Base-by-base conservation (phyloP, 768 basidiomycete genomes). In the Lactarius sp. region DNA sequence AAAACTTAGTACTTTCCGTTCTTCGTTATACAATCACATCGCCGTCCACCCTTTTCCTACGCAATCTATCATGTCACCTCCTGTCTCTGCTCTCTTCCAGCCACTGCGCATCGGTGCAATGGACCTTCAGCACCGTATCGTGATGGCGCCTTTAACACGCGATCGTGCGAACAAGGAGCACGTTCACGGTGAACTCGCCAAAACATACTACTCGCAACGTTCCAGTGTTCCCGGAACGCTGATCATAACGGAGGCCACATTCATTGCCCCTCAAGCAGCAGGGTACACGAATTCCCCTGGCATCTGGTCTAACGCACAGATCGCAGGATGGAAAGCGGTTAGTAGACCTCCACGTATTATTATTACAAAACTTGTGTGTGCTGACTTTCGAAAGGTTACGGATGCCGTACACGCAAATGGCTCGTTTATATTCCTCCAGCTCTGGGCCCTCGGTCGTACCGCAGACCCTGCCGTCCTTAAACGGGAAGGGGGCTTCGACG, bases 251-350 rank as follows among this genome's bases (percentile, higher is more conserved):
- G 85, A 88, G 71, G 85, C 77, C 0, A 83, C 84, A 2, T 74
- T 79, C 56, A 80, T 88, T 53, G 77, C 80, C 0, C 70, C 73
- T 1, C 68, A 78, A 14, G 83, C 84, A 0, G 83, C 80, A 3
- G 85, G 84, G 1, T 76, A 73, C 47, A 55, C 61, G 1, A 72
- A 83, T 59, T 78, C 81, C 0, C 88, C 88, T 1, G 88, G 88
- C 0, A 82, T 89, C 59, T 89, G 81, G 77, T 83, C 71, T n/a
- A 71, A 80, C 3, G 83, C 80, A 27, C 89, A 92, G 66, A 79
- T 79, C 36, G 62, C 69, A 9, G 77, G 67, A 0, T 85, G 84
- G 85, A 82, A 80, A 67, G 67, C 71, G 68, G 80, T 80, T 37
- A 20, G 62, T 65, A 27, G 8, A 54, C 14, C 42, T 37, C n/a